Percentiles rank a stretch among this genome's conserved stretches.
Conservation (phyloP, 2,329 filamentous ascomycete species). For the Aspergillus fructus region DNA sequence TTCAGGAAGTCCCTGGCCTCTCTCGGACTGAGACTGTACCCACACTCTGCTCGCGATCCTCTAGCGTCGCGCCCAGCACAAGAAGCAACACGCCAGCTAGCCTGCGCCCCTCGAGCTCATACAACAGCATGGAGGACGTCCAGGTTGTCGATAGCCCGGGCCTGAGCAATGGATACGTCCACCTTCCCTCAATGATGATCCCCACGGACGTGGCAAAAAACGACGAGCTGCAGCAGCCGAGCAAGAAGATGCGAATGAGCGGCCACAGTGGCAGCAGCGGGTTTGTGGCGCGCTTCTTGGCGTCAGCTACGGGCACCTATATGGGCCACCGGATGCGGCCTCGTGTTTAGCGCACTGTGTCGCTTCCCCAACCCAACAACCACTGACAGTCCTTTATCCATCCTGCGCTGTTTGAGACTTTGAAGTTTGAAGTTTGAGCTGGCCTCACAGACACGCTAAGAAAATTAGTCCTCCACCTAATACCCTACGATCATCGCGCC, state of each 20-base stretch:
- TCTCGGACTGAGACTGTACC: constrained; percentile 42
- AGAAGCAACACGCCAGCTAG: constrained; percentile 44
- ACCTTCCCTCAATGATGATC: constrained; percentile 24
- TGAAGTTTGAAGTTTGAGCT: constrained; percentile 1
- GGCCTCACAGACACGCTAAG: constrained; percentile 11
- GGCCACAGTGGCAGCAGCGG: constrained; percentile 32
- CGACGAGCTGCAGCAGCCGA: constrained; percentile 39
- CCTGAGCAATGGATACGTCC: constrained; percentile 36
- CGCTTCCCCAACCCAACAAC: not conserved
- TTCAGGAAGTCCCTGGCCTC: constrained; percentile 44
- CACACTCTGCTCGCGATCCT: constrained; percentile 44
- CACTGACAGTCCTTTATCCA: not conserved
- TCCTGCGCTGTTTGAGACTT: not conserved
- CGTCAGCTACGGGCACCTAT: constrained; percentile 43
- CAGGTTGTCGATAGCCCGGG: constrained; percentile 40
- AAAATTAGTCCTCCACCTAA: constrained; percentile 4
- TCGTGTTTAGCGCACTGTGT: constrained; percentile 17
- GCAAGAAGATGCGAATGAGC: constrained; percentile 42
- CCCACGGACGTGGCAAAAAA: constrained; percentile 28
- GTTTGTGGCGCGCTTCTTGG: constrained; percentile 45
- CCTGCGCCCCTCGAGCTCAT: constrained; percentile 40
- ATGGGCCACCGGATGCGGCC: constrained; percentile 39
- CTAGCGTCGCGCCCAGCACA: constrained; percentile 44
- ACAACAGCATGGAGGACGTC: constrained; percentile 31
- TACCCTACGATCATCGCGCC: constrained; percentile 1